Evolutionary conservation across 176 grass and related monocot species (phyloP).

Genomic region (Elaeis guineensis): DNA sequence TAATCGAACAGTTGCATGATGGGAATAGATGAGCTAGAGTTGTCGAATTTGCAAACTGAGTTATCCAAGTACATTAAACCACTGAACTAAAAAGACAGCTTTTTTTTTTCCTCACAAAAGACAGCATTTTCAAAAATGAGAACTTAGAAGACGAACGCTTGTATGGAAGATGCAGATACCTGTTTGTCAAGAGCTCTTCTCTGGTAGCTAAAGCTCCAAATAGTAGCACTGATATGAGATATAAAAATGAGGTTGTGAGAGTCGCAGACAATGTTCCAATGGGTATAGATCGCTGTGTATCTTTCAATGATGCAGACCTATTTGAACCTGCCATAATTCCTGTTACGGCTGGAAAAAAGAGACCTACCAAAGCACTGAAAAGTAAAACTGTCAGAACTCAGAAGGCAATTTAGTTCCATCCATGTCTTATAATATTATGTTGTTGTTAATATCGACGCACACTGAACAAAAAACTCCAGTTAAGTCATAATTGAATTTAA

Average conservation of each 20-base stretch:
- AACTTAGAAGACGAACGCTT: not conserved
- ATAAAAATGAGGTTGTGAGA: constrained; percentile 75
- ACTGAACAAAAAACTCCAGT: too few relatives aligned
- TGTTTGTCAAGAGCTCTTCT: constrained; percentile 90
- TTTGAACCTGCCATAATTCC: constrained; percentile 99
- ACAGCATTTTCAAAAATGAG: not conserved
- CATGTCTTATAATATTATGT: too few relatives aligned
- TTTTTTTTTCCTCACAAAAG: not conserved
- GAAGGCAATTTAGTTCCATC: too few relatives aligned
- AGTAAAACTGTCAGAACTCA: constrained; percentile 16
- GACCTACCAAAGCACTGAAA: constrained; percentile 91
- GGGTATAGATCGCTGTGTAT: constrained; percentile 97
- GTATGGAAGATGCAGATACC: constrained; percentile 31
- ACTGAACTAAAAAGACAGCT: too few relatives aligned
- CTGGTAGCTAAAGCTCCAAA: constrained; percentile 90
- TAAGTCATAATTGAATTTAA: too few relatives aligned
- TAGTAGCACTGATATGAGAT: constrained; percentile 73
- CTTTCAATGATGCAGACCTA: constrained; percentile 86
- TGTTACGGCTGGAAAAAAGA: constrained; percentile 96
- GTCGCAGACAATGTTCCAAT: constrained; percentile 82
- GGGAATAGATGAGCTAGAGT: not conserved
- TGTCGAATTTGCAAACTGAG: too few relatives aligned
- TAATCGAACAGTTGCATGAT: not conserved
- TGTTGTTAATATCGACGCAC: too few relatives aligned
- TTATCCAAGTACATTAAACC: too few relatives aligned